Evolutionary conservation across 75 land plant species (phyloP), one percentile per base, ranked within the genome.

Genomic region (Azolla pinnata): DNA sequence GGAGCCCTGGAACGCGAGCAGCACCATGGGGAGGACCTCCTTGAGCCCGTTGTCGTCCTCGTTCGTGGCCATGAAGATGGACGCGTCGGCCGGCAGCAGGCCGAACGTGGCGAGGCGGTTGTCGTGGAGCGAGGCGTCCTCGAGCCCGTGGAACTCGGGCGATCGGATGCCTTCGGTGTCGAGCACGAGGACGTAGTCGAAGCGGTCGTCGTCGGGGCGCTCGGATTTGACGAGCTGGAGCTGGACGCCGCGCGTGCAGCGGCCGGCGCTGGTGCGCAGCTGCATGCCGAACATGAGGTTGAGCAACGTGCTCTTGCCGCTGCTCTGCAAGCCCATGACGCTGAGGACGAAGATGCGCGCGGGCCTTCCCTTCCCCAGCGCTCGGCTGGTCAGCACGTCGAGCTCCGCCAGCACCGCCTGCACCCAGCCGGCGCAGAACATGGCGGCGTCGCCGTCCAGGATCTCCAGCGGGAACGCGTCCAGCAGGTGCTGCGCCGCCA

Each of bases 401-500:
- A 62, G 53, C 64, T 62, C 54, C 18, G 9, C 31, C 55, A 62
- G 46, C 34, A 62, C 35, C 10, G 12, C 50, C 28, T 51, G 35
- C 54, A 62, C 64, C 64, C 64, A 62, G 12, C 28, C 4, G 9
- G 48, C 28, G 64, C 20, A 48, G 50, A 48, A 62, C 53, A 46
- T 27, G 1, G n/a, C 64, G n/a, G 64, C 64, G 50, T 62, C 64
- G 19, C 53, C 64, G 30, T 62, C 64, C 1, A 62, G 29, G 50
- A 62, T 62, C 51, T 62, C 64, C 16, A 62, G n/a, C 5, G 64
- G 64, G 21, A 62, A 62, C 14, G 54, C 64, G 50, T 62, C 64
- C 17, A 62, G 23, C n/a, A 62, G 46, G 23, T 65, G 67, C 35
- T 28, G 30, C 18, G 67, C 67, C 4, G 60, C 67, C 0, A 56